Conservation (phyloP, 805 yeast species). For the Clavispora phyllophila region DNA sequence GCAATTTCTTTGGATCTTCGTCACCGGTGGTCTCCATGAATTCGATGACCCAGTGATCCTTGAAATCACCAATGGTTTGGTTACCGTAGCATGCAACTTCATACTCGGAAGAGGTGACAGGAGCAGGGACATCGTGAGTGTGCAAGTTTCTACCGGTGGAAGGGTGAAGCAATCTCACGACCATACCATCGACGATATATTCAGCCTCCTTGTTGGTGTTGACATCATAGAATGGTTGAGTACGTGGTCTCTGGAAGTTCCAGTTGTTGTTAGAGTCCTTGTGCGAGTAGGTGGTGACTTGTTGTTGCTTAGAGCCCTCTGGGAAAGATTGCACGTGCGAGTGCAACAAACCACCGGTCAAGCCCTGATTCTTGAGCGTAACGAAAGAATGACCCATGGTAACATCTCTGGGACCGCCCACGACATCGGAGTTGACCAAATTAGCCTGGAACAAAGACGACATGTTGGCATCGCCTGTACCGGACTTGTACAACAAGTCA, state of each 20-base stretch:
- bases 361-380: slow-evolving; percentile 39
- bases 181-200: slow-evolving; percentile 52
- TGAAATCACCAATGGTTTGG: slow-evolving; percentile 57
- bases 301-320: slow-evolving; percentile 45
- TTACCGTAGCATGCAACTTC: slow-evolving; percentile 77
- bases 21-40: slow-evolving; percentile 53
- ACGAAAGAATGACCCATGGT: slow-evolving; percentile 45
- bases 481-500: slow-evolving; percentile 64
- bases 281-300: slow-evolving; percentile 43
- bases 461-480: slow-evolving; percentile 79
- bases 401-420: slow-evolving; percentile 65
- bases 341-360: slow-evolving; percentile 42
- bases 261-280: slow-evolving; percentile 43
- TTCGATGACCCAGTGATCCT: slow-evolving; percentile 77
- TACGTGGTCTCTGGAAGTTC: slow-evolving; percentile 46
- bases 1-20: slow-evolving; percentile 52
- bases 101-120: slow-evolving; percentile 46
- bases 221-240: slow-evolving; percentile 27
- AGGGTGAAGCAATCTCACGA: slow-evolving; percentile 58
- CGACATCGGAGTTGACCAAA: slow-evolving; percentile 59
- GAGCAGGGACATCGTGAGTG: slow-evolving; percentile 63
- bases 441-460: slow-evolving; percentile 79
- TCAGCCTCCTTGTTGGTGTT: slow-evolving; percentile 27
- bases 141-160: slow-evolving; percentile 64
- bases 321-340: slow-evolving; percentile 44